Evolutionary conservation across 306 rosid genomes (phyloP), one percentile per base, ranked within the genome.

Genomic region (Fragaria iinumae): DNA sequence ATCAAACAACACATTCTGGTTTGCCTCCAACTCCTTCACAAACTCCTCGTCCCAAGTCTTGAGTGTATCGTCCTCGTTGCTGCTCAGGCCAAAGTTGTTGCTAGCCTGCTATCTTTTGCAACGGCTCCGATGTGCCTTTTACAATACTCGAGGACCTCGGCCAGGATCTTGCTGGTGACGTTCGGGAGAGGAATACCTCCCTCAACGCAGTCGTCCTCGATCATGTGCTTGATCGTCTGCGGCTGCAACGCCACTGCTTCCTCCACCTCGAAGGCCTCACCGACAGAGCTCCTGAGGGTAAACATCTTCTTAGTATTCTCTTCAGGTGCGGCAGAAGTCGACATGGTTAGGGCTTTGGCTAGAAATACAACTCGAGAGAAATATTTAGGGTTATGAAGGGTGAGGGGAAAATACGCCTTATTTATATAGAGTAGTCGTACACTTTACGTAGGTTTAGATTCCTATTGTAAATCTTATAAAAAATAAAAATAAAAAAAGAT

Each of bases 141-240:
- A 52, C 95, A 86, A 83, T 91, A 93, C 70, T 93, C 90, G 83
- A 91, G 85, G 2, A 93, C 95, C 87, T 88, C 89, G 39, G 95
- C 89, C 13, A 93, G 55, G 83, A 91, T 87, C 82, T 86, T 87
- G 79, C 95, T 76, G 2, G 87, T 88, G 0, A 93, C 95, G 76
- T 91, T 91, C 0, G 93, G 95, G 4, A 93, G 73, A 73, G 98
- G 97, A 67, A 91, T 88, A 13, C 85, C 90, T 53, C 71, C 81
- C 68, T 84, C 88, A 43, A 84, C 93, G 60, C 90, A 86, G 6
- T 75, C 86, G 66, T 90, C 97, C 55, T 32, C 34, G 34, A 32
- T 32, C 34, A 32, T 32, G 34, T 32, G 34, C 34, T 32, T 32
- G 34, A 32, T 91, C 14, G 93, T 87, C 83, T 91, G 98, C 1